Evolutionary conservation across 257 asterid species (phyloP), one percentile per base, ranked within the genome.

Genomic region (Anisodus tanguticus): DNA sequence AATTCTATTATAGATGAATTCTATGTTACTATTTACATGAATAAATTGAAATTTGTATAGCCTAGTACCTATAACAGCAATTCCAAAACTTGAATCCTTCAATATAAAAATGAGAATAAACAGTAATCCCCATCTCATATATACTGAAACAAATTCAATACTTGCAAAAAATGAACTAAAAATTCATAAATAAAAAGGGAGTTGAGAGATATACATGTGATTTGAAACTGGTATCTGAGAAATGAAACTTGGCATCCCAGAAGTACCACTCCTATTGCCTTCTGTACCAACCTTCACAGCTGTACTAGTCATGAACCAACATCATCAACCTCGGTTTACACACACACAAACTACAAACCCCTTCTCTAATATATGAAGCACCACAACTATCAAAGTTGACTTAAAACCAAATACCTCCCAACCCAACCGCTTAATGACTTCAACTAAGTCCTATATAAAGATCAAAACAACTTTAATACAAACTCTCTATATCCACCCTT

Each of bases 191-290:
- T 31, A 51, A 49, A 0, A n/a, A 22, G 57, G 13, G 1, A 60
- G 45, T 49, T 9, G 1, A 85, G 74, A 83, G 86, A 84, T 59
- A 76, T 76, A 93, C 99, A 91, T 94, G 86, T 90, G 88, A 89
- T 88, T 91, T 66, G 94, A 86, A 88, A 82, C 84, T 67, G 93
- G 90, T 39, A 91, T 68, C 86, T 91, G 97, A 86, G 97, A 88
- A 88, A 88, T 84, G 88, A 94, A 94, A 92, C 97, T 94, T 84
- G 99, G 97, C 95, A 92, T 95, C 92, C 86, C 95, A 89, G 91
- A 82, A 87, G 85, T 26, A 76, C 69, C 87, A 85, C 88, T 88
- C 80, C 71, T 86, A 70, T 89, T 87, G 72, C 83, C 91, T 84
- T 90, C 89, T 85, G 85, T 91, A 88, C 92, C 93, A 94, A 87